A percentile compares a stretch with the other conserved stretches of the same genome.
Conservation (phyloP, 139 green algal genomes). For the Medakamo hakoo region DNA sequence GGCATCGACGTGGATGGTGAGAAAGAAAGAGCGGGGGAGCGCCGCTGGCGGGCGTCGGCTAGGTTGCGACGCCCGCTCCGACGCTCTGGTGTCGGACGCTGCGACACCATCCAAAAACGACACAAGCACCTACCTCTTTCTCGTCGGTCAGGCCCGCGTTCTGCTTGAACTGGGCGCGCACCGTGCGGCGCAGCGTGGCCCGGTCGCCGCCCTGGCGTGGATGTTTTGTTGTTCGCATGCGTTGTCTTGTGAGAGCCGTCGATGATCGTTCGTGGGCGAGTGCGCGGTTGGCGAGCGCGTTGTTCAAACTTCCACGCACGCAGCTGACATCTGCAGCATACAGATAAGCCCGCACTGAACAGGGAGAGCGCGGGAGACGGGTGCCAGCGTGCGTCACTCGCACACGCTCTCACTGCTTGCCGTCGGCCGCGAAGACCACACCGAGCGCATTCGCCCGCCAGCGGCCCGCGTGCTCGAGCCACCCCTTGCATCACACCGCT, state of each 20-base stretch:
- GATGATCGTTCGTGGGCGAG: neutral
- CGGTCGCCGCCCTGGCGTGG: constrained; percentile 20
- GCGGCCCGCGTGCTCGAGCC: too few relatives aligned
- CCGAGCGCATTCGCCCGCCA: too few relatives aligned
- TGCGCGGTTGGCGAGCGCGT: neutral
- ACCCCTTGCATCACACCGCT: too few relatives aligned
- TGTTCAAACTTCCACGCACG: neutral
- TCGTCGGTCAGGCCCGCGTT: constrained; percentile 36
- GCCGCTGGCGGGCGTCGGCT: too few relatives aligned
- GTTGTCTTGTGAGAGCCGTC: neutral
- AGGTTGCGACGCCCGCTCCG: too few relatives aligned
- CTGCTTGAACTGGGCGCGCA: constrained; percentile 21
- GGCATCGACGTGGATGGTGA: constrained; percentile 20
- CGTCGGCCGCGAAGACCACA: too few relatives aligned
- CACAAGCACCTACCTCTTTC: constrained; percentile 30
- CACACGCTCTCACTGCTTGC: too few relatives aligned
- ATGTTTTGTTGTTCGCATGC: neutral
- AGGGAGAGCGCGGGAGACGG: too few relatives aligned
- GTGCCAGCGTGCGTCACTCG: too few relatives aligned
- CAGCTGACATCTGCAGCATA: neutral
- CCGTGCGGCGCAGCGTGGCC: constrained; percentile 15
- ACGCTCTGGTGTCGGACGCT: too few relatives aligned
- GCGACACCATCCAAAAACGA: constrained; percentile 34
- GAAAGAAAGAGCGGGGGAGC: too few relatives aligned
- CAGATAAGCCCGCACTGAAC: neutral